Base-by-base conservation (phyloP, 768 basidiomycete genomes). In the Tephrocybe sp. region DNA sequence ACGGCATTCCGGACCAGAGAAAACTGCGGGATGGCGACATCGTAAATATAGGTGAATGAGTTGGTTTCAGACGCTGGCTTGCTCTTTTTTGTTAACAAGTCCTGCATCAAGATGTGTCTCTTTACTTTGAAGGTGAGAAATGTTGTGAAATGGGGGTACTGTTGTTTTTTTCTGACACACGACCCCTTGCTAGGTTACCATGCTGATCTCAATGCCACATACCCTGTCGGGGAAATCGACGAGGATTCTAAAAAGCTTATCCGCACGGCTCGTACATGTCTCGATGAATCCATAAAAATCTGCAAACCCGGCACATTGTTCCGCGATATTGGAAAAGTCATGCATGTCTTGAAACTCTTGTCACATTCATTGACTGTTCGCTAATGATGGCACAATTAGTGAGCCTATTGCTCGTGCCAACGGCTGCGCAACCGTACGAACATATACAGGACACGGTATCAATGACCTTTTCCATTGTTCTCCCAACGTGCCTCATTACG, bases 251-350 rank as follows among this genome's bases (percentile, higher is more conserved):
- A 78, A 59, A 88, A 86, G 55, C 75, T 99, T 41, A 89, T 99
- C 54, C 79, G 76, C 27, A 88, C 88, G 13, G 80, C 94, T 8
- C 86, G 93, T 42, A 77, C 88, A 63, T 85, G 84, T 53, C 73
- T 95, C 42, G 92, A 97, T 60, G 92, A 84, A 49, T 82, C 95
- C 12, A 99, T 99, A 63, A 86, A 84, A 46, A 68, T 89, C 8
- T 97, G 94, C 75, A 97, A 93, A 69, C 97, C 97, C 4, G 97
- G 95, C 7, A 82, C 86, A 30, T 72, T 94, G 47, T 90, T 92
- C 71, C 83, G 91, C 48, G 91, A 95, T 66, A 68, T 95, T 46
- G 93, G 93, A 42, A 91, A 88, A 66, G 75, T 70, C 41, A 94
- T 95, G 91, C 90, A 60, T 54, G 89, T 73, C 36, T n/a, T 16